Percentiles rank a stretch among this genome's conserved stretches.
These are phyloP conservation scores for Dendrocalamus latiflorus DNA, from an alignment of 202 grass and related monocot genomes.

Conservation along the genomic window DNA sequence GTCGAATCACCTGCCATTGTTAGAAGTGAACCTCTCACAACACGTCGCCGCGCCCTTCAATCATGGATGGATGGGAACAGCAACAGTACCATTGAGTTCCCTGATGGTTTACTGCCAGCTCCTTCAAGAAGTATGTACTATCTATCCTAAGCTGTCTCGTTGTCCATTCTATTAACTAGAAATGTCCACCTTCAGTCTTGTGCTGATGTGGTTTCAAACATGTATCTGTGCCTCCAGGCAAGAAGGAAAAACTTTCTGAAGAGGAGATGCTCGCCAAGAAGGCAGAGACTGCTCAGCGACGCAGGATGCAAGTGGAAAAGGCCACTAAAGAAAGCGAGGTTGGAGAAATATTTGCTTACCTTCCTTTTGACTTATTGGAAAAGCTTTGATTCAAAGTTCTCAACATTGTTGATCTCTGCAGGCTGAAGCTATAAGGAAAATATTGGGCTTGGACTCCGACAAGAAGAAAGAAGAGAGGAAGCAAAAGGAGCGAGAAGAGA, in stretches of 20 bases:
- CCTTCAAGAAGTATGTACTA: conserved; percentile 79
- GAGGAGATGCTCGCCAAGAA: conserved; percentile 90
- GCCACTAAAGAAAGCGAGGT: conserved; percentile 92
- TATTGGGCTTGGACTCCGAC: conserved; percentile 85
- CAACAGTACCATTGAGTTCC: conserved; percentile 66
- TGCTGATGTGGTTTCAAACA: conserved; percentile 4
- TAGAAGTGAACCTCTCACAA: conserved; percentile 59
- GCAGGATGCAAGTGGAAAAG: conserved; percentile 96
- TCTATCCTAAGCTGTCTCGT: neutral
- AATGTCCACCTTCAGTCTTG: neutral
- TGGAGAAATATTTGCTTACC: neutral
- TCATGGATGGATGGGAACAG: conserved; percentile 76
- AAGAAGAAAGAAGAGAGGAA: conserved; percentile 99
- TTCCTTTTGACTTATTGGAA: neutral
- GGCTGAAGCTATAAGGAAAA: conserved; percentile 91
- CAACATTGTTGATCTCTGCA: conserved; percentile 21
- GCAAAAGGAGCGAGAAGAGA: conserved; percentile 80
- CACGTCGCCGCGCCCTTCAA: conserved; percentile 88
- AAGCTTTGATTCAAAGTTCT: neutral
- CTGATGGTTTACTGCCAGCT: conserved; percentile 70
- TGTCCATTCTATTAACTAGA: conserved; percentile 10
- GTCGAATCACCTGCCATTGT: conserved; percentile 20
- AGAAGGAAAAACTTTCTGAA: conserved; percentile 87
- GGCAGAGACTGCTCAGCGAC: conserved; percentile 85
- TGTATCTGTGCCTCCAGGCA: conserved; percentile 43